phyloP scores from a whole-genome alignment of 345 rosid species.

The Nephelium lappaceum region DNA sequence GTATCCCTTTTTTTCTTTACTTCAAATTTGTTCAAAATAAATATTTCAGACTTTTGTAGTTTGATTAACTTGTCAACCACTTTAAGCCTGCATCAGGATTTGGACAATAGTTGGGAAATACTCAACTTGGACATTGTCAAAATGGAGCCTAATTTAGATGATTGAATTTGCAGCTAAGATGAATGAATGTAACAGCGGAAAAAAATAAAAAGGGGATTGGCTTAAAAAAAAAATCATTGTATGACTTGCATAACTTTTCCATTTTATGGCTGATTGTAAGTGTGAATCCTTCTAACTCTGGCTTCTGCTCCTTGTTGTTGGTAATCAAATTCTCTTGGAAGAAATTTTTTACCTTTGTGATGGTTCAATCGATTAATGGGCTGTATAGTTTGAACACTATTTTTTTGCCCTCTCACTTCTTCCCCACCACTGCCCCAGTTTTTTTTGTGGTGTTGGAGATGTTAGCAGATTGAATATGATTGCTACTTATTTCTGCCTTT shows the following conservation, averaged over 20 bases:
- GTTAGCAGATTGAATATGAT: neutral
- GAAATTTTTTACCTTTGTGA: neutral
- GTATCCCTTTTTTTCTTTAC: neutral
- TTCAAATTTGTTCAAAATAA: neutral
- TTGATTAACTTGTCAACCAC: neutral
- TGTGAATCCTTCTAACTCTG: neutral
- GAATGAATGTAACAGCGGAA: neutral
- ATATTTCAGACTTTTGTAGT: neutral
- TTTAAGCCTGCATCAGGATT: neutral
- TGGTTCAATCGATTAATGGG: slow-evolving; percentile 1
- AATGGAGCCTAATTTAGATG: no score
- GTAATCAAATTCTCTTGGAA: neutral
- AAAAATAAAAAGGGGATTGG: neutral
- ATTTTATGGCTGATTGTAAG: neutral
- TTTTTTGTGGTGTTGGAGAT: neutral
- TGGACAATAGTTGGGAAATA: neutral
- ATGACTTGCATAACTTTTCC: neutral
- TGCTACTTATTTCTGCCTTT: neutral
- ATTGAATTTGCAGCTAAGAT: neutral
- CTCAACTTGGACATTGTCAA: no score
- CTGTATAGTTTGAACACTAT: neutral
- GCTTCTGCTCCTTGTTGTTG: neutral
- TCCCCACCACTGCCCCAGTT: neutral
- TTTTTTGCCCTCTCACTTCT: neutral
- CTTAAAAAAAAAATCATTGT: neutral